Percentiles rank a stretch among this genome's conserved stretches.
Evolutionary conservation across 805 yeast species (phyloP).

Genomic region (Myxozyma nipponensis): DNA sequence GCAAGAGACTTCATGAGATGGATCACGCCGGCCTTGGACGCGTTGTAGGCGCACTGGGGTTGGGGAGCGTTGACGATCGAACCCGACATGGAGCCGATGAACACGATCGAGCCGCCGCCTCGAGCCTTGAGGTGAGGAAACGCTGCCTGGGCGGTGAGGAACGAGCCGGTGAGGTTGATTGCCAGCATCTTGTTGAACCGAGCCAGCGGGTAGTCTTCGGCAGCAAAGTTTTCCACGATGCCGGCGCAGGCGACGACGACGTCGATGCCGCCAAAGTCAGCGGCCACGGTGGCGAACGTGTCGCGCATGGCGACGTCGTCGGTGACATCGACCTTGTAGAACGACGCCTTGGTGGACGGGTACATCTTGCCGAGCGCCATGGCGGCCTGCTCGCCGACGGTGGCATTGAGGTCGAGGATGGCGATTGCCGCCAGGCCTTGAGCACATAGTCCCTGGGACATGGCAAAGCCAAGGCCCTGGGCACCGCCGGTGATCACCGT

Average conservation of each 20-base stretch:
- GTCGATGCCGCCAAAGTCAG: slow-evolving; percentile 53
- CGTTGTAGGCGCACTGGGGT: slow-evolving; percentile 65
- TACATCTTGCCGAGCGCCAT: slow-evolving; percentile 47
- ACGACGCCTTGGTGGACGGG: slow-evolving; percentile 53
- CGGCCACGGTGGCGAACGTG: slow-evolving; percentile 48
- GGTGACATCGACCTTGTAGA: slow-evolving; percentile 61
- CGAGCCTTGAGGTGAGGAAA: slow-evolving; percentile 60
- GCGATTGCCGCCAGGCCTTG: slow-evolving; percentile 53
- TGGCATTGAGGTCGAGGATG: slow-evolving; percentile 52
- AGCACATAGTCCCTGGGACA: slow-evolving; percentile 57
- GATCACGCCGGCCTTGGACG: slow-evolving; percentile 66
- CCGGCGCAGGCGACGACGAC: slow-evolving; percentile 62
- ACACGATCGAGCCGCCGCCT: slow-evolving; percentile 56
- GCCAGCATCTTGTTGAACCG: slow-evolving; percentile 64
- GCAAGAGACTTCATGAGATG: slow-evolving; percentile 63
- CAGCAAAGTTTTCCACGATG: slow-evolving; percentile 66
- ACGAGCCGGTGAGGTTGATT: slow-evolving; percentile 62
- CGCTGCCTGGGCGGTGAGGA: slow-evolving; percentile 59
- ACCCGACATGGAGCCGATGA: slow-evolving; percentile 70
- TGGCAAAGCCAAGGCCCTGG: slow-evolving; percentile 58
- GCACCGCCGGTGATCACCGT: slow-evolving; percentile 67
- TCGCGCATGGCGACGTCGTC: slow-evolving; percentile 39
- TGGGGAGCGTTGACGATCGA: slow-evolving; percentile 68
- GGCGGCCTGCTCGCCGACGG: slow-evolving; percentile 60
- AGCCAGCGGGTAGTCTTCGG: slow-evolving; percentile 59